Conservation (phyloP, 148 eudicot genomes). For the Camellia granthamiana region DNA sequence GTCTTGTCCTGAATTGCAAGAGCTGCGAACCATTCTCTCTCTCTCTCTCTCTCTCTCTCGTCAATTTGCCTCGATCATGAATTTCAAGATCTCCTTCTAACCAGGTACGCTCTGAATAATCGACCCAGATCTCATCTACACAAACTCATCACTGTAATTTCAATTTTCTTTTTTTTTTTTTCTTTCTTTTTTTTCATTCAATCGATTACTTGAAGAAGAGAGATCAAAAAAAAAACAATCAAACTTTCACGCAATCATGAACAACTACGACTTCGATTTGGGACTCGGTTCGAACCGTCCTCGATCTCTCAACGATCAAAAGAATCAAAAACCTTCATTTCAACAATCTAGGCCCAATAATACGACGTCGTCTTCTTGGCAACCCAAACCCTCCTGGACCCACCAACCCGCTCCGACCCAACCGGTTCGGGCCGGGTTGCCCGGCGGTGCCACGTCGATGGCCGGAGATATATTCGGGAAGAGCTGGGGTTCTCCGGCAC, state of each 20-base stretch:
- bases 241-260: background rate
- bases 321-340: slow-evolving; percentile 42
- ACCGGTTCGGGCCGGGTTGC: slow-evolving; percentile 29
- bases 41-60: too few species aligned
- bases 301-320: slow-evolving; percentile 56
- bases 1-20: too few species aligned
- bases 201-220: background rate
- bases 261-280: slow-evolving; percentile 21
- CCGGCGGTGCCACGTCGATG: slow-evolving; percentile 65
- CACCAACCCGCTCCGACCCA: slow-evolving; percentile 67
- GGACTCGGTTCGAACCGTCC: slow-evolving; percentile 53
- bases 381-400: slow-evolving; percentile 57
- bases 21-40: too few species aligned
- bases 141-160: background rate
- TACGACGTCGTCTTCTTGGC: slow-evolving; percentile 1
- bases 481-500: slow-evolving; percentile 54
- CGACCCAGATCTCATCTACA: slow-evolving; percentile 2
- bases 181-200: background rate
- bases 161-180: background rate
- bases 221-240: too few species aligned
- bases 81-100: too few species aligned
- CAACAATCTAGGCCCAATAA: background rate
- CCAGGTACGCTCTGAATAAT: slow-evolving; percentile 5
- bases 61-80: too few species aligned
- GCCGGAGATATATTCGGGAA: slow-evolving; percentile 81